Evolutionary conservation across 1,284 basidiomycete genomes (phyloP).

Genomic region (Lentinus polychrous): DNA sequence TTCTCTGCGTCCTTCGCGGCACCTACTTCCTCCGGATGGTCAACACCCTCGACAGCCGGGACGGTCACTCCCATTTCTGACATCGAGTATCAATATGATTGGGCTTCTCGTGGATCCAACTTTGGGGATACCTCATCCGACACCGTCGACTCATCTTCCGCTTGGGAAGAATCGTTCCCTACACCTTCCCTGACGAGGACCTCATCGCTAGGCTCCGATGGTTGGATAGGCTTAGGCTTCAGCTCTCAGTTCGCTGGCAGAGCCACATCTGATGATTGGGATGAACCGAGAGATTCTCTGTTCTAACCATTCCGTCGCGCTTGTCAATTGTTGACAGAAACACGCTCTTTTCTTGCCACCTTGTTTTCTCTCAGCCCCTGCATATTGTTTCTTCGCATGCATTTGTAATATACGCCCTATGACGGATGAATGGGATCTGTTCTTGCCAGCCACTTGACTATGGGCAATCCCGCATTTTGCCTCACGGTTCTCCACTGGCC

Average conservation of each 20-base stretch:
- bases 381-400: neutral
- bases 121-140: neutral
- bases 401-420: neutral
- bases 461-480: too few species aligned
- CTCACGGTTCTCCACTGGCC: too few species aligned
- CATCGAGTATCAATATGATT: constrained; percentile 24
- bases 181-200: too few species aligned
- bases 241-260: constrained; percentile 11
- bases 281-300: constrained; percentile 12
- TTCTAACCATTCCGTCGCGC: constrained; percentile 7
- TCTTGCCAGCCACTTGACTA: too few species aligned
- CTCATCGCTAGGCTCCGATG: constrained; percentile 4
- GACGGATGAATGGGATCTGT: neutral
- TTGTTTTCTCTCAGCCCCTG: neutral
- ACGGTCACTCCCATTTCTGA: constrained; percentile 12
- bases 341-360: neutral
- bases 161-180: neutral
- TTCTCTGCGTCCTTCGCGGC: constrained; percentile 39
- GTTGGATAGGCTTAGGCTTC: constrained; percentile 12
- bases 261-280: constrained; percentile 3
- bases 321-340: neutral
- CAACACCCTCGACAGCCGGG: constrained; percentile 8
- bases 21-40: constrained; percentile 17
- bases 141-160: constrained; percentile 9
- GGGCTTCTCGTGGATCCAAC: constrained; percentile 10